Percentiles rank a stretch among this genome's conserved stretches.
These are phyloP conservation scores for Fusarium sp. DNA, from an alignment of 2,329 filamentous ascomycete species.

Conservation along the genomic window DNA sequence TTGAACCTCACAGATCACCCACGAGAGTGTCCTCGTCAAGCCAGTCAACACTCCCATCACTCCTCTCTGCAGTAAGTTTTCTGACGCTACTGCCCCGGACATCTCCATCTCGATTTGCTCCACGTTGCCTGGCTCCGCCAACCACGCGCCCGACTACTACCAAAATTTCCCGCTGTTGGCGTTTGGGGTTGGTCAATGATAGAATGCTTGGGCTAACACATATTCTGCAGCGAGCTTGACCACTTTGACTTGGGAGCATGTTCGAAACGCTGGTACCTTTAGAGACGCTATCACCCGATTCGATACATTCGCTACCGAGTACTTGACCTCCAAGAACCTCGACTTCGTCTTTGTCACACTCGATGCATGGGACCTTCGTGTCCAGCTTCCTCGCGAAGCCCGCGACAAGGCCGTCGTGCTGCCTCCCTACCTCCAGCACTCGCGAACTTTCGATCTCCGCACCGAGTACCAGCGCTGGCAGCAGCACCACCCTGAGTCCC, in stretches of 20 bases:
- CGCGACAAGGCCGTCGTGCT: slow-evolving; percentile 98
- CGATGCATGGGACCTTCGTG: slow-evolving; percentile 97
- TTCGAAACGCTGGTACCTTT: slow-evolving; percentile 96
- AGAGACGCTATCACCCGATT: slow-evolving; percentile 96
- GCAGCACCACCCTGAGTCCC: slow-evolving; percentile 95
- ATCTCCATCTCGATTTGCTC: slow-evolving; percentile 34
- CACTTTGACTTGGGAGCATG: slow-evolving; percentile 98
- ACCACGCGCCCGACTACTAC: slow-evolving; percentile 19
- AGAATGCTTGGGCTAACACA: slow-evolving; percentile 31
- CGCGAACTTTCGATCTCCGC: slow-evolving; percentile 94
- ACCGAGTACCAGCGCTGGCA: slow-evolving; percentile 99
- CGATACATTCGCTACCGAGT: slow-evolving; percentile 92
- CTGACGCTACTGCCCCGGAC: slow-evolving; percentile 32
- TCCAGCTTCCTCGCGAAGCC: slow-evolving; percentile 96
- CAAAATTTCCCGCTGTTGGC: slow-evolving; percentile 12
- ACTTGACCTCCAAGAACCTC: slow-evolving; percentile 88
- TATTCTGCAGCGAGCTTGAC: slow-evolving; percentile 84
- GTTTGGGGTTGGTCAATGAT: slow-evolving; percentile 3
- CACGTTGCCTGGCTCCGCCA: slow-evolving; percentile 31
- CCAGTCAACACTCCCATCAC: slow-evolving; percentile 99
- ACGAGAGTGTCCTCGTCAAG: slow-evolving; percentile 96
- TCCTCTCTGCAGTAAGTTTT: slow-evolving; percentile 93
- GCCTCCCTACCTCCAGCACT: slow-evolving; percentile 96
- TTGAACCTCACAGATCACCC: slow-evolving; percentile 76
- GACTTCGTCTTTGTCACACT: slow-evolving; percentile 99